Base-by-base conservation (phyloP, 805 yeast genomes). In the Candida ulmi region DNA sequence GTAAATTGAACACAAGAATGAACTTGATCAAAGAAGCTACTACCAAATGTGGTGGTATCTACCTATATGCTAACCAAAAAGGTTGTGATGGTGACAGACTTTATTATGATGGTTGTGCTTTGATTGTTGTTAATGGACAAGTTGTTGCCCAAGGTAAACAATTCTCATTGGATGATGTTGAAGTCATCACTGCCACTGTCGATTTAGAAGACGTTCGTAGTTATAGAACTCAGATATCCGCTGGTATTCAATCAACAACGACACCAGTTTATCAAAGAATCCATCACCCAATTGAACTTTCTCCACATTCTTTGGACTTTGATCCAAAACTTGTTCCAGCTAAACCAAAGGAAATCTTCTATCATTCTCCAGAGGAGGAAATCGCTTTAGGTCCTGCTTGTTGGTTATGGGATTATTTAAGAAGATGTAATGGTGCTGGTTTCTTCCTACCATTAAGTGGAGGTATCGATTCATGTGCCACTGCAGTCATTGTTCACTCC, bases 61-160 rank as follows among this genome's bases (percentile, higher is more conserved):
- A 93, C 53, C 66, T 93, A 36, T 93, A 93, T 54, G 76, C 98
- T 15, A 93, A 93, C 63, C 99, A 95, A 64, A 80, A 84, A 48
- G 99, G 99, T 3, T 93, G 99, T 61, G 99, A 93, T 60, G 99
- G 99, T 51, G 99, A 95, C 58, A 72, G 99, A 42, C 65, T 93
- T 33, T 93, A 93, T 62, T 93, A 93, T 57, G 99, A 93, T 60
- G 99, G 99, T 0, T 87, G 96, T 67, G 96, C 99, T 0, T 68
- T 88, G 54, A 93, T 95, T 57, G 88, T 88, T 7, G 86, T 90
- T 34, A 93, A 95, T 58, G 99, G 99, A 27, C 66, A 79, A 45
- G 81, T 95, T 46, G 82, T 93, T 5, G 96, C 95, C 1, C 99
- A 93, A 60, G 98, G 93, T 2, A 68, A 84, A 2, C 99, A 93